phyloP scores from a whole-genome alignment of 495 filamentous ascomycete species.

The Penicillium ucsense region DNA sequence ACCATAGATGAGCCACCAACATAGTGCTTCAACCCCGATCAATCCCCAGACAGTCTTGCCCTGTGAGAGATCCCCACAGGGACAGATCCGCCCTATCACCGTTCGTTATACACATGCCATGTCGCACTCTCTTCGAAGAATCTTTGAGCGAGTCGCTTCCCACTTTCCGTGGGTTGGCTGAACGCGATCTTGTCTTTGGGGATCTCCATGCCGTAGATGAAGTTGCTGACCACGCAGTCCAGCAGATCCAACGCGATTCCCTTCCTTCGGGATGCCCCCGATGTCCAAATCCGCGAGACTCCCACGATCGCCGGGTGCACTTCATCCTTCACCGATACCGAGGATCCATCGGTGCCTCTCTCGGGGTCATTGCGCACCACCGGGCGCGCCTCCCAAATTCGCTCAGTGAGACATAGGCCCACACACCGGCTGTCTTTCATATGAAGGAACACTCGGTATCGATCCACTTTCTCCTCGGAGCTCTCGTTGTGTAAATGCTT shows the following conservation, averaged over 20 bases:
- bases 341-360: constrained; percentile 27
- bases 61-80: not conserved
- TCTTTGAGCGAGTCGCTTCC: constrained; percentile 48
- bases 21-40: not conserved
- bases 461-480: constrained; percentile 35
- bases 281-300: constrained; percentile 67
- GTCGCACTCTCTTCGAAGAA: constrained; percentile 48
- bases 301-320: constrained; percentile 49
- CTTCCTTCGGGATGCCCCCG: constrained; percentile 45
- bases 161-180: constrained; percentile 68
- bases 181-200: constrained; percentile 57
- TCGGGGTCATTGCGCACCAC: constrained; percentile 28
- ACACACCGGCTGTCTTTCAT: constrained; percentile 55
- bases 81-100: constrained; percentile 9
- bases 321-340: constrained; percentile 32
- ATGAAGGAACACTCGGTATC: constrained; percentile 57
- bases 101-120: constrained; percentile 45
- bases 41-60: not conserved
- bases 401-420: constrained; percentile 56
- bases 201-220: constrained; percentile 57
- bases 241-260: constrained; percentile 54
- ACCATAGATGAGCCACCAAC: not conserved
- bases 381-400: constrained; percentile 47
- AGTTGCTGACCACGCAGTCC: constrained; percentile 51
- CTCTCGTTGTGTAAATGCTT: constrained; percentile 23